Conservation (phyloP, 345 rosid species). For the Nasturtium officinale region DNA sequence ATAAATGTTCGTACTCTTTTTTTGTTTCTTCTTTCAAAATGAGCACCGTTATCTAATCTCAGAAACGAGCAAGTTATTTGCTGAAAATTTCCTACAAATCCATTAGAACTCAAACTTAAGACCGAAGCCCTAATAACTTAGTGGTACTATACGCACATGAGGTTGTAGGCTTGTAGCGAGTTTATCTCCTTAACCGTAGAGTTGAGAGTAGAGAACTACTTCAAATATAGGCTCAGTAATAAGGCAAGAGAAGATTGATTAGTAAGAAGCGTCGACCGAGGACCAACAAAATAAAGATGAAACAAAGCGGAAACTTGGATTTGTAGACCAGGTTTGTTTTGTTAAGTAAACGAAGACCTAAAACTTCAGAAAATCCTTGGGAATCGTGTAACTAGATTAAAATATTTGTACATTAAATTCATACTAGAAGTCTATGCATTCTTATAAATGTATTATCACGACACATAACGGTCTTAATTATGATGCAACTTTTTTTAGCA, state of each 20-base stretch:
- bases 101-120: not conserved
- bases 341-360: conserved; percentile 22
- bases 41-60: not conserved
- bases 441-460: conserved; percentile 31
- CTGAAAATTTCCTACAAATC: not conserved
- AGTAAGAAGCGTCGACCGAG: not conserved
- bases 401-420: not conserved
- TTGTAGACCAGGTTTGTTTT: conserved; percentile 19
- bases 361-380: conserved; percentile 18
- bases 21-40: not conserved
- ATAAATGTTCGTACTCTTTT: conserved; percentile 4
- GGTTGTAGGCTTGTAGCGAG: not conserved
- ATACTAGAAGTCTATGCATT: not conserved
- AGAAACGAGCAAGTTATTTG: not conserved
- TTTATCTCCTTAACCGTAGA: not conserved
- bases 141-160: not conserved
- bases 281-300: conserved; percentile 12
- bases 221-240: not conserved
- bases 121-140: not conserved
- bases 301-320: conserved; percentile 9
- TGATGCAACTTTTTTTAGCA: conserved; percentile 23
- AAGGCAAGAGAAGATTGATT: not conserved
- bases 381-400: conserved; percentile 24
- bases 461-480: conserved; percentile 38
- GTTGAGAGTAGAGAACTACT: not conserved